These are phyloP conservation scores for Postia placenta DNA, from an alignment of 768 basidiomycete genomes.

Conservation along the genomic window DNA sequence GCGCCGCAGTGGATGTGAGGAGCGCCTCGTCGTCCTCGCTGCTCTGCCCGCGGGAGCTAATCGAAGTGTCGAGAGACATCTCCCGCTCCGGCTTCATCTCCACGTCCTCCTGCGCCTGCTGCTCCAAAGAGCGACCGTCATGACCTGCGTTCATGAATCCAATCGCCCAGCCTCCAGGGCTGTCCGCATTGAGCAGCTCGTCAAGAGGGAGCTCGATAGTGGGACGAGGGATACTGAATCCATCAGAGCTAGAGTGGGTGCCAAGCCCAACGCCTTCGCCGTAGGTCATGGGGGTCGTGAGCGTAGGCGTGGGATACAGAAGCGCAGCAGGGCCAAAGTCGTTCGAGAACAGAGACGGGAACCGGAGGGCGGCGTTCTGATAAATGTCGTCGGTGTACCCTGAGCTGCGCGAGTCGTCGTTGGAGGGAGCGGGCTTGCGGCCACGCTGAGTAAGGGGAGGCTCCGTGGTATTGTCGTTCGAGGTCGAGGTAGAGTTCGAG, in stretches of 20 bases:
- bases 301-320: constrained; percentile 61
- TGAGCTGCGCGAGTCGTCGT: constrained; percentile 10
- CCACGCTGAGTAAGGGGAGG: constrained; percentile 30
- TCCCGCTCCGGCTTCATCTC: constrained; percentile 25
- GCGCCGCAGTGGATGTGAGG: constrained; percentile 25
- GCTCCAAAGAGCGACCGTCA: background rate
- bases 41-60: constrained; percentile 18
- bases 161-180: constrained; percentile 24
- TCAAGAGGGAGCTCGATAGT: constrained; percentile 87
- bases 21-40: constrained; percentile 22
- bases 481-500: constrained; percentile 22
- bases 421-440: constrained; percentile 21
- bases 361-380: constrained; percentile 44
- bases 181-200: constrained; percentile 58
- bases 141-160: background rate
- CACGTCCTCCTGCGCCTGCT: constrained; percentile 22
- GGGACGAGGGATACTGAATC: constrained; percentile 62
- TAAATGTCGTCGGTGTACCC: constrained; percentile 15
- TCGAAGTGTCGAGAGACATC: constrained; percentile 11
- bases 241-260: constrained; percentile 37
- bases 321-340: constrained; percentile 78
- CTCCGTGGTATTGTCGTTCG: constrained; percentile 25
- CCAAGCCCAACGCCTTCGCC: constrained; percentile 54
- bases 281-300: constrained; percentile 65
- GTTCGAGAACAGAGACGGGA: constrained; percentile 66